Percentiles rank a stretch among this genome's conserved stretches.
Conservation (phyloP, 768 basidiomycete species). For the Hydnum rufescens region DNA sequence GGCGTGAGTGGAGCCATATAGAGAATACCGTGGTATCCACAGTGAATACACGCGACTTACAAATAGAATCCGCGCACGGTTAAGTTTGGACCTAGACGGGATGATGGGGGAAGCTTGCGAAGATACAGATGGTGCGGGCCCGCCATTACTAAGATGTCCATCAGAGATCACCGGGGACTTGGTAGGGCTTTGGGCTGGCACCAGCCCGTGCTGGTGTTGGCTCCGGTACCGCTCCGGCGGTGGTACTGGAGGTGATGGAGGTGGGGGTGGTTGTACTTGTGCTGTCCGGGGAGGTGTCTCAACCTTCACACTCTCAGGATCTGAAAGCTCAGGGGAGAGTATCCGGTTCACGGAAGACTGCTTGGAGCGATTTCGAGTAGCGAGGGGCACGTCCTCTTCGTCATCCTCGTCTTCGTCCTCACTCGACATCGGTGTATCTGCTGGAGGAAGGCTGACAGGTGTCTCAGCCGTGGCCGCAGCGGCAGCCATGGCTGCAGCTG, state of each 20-base stretch:
- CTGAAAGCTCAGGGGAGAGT: slow-evolving; percentile 15
- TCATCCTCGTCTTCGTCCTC: slow-evolving; percentile 12
- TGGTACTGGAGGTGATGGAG: background rate
- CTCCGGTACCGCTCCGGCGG: background rate
- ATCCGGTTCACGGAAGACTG: slow-evolving; percentile 4
- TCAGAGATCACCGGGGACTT: no score
- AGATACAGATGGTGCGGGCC: background rate
- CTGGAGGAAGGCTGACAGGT: slow-evolving; percentile 3
- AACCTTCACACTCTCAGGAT: background rate
- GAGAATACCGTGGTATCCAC: background rate
- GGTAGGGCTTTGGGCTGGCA: no score
- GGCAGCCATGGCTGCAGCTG: slow-evolving; percentile 15
- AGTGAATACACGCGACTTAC: background rate
- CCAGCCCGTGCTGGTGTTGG: background rate
- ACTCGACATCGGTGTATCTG: slow-evolving; percentile 2
- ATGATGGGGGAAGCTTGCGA: background rate
- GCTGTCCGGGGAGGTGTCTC: background rate
- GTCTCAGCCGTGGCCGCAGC: slow-evolving; percentile 6
- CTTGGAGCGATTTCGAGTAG: slow-evolving; percentile 5
- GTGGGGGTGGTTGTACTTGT: background rate
- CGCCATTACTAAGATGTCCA: no score
- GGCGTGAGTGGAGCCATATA: background rate
- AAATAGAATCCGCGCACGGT: background rate
- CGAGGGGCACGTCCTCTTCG: slow-evolving; percentile 9
- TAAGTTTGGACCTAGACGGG: background rate